Evolutionary conservation across 495 filamentous ascomycete species (phyloP).

Genomic region (Penicillium canescens): DNA sequence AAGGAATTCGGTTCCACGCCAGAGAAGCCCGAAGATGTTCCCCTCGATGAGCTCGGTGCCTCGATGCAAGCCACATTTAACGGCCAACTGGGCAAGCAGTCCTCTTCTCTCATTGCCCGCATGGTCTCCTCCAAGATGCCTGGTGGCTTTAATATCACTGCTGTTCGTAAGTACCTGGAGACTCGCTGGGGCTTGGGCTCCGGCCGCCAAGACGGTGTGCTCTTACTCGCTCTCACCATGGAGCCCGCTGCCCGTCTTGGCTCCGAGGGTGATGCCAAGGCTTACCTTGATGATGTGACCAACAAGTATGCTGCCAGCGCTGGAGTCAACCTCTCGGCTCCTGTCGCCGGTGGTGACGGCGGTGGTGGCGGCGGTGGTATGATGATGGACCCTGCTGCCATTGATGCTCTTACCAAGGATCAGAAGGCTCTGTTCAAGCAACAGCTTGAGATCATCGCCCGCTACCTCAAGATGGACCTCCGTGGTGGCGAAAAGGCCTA

Average conservation of each 20-base stretch:
- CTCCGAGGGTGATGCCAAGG: slow-evolving; percentile 87
- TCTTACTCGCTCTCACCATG: slow-evolving; percentile 87
- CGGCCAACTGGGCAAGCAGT: slow-evolving; percentile 96
- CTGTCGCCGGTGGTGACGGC: slow-evolving; percentile 70
- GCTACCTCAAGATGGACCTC: slow-evolving; percentile 96
- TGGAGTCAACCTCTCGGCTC: slow-evolving; percentile 81
- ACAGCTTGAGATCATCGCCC: slow-evolving; percentile 89
- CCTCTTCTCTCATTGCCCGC: slow-evolving; percentile 87
- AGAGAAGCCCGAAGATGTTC: slow-evolving; percentile 97
- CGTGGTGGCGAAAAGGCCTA: slow-evolving; percentile 93
- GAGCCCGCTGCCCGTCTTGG: slow-evolving; percentile 87
- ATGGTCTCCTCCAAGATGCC: slow-evolving; percentile 99
- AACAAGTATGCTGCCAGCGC: slow-evolving; percentile 87
- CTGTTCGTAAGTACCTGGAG: slow-evolving; percentile 90
- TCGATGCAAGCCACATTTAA: slow-evolving; percentile 98
- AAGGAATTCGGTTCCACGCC: slow-evolving; percentile 98
- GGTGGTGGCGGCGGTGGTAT: slow-evolving; percentile 72
- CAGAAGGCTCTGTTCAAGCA: slow-evolving; percentile 95
- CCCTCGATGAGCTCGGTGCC: slow-evolving; percentile 91
- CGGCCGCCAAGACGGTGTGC: slow-evolving; percentile 88
- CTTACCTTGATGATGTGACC: slow-evolving; percentile 79
- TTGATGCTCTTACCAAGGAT: slow-evolving; percentile 96
- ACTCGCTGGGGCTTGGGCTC: slow-evolving; percentile 87
- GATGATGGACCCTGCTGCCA: slow-evolving; percentile 99
- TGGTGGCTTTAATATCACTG: slow-evolving; percentile 97